Conservation (phyloP, 108 stramenopile species). For the Pseudonitzschia multistriata region DNA sequence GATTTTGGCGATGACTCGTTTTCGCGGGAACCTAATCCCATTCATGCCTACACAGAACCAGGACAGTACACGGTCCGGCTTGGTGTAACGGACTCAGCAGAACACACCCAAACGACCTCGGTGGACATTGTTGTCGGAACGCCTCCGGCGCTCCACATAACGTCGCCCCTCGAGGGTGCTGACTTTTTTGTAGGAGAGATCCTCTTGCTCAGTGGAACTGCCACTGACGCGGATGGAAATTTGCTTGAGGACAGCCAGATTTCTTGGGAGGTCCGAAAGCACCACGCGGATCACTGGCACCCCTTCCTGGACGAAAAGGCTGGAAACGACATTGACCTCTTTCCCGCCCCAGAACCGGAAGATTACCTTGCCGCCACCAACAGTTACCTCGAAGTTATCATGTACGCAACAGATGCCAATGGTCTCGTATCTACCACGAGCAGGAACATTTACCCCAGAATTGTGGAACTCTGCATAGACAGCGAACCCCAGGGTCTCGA, state of each 20-base stretch:
- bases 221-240: slow-evolving; percentile 16
- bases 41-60: slow-evolving; percentile 15
- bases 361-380: slow-evolving; percentile 38
- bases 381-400: slow-evolving; percentile 37
- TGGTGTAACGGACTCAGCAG: slow-evolving; percentile 21
- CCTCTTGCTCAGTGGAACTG: slow-evolving; percentile 26
- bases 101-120: slow-evolving; percentile 5
- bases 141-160: slow-evolving; percentile 23
- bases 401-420: slow-evolving; percentile 25
- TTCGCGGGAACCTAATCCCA: slow-evolving; percentile 6
- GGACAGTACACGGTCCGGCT: slow-evolving; percentile 24
- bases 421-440: slow-evolving; percentile 21
- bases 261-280: slow-evolving; percentile 39
- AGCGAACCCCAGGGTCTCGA: slow-evolving; percentile 28
- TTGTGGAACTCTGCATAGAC: slow-evolving; percentile 18
- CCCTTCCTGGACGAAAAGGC: slow-evolving; percentile 32
- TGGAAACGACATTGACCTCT: slow-evolving; percentile 26
- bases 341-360: slow-evolving; percentile 34
- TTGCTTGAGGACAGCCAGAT: slow-evolving; percentile 20
- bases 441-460: slow-evolving; percentile 17
- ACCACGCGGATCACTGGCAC: slow-evolving; percentile 35
- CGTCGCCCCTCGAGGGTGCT: slow-evolving; percentile 14
- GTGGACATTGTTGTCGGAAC: slow-evolving; percentile 19
- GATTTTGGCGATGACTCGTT: slow-evolving; percentile 33
- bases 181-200: slow-evolving; percentile 39